Percentiles rank a stretch among this genome's conserved stretches.
Conservation (phyloP, 257 asterid species). For the Orobanche coerulescens region DNA sequence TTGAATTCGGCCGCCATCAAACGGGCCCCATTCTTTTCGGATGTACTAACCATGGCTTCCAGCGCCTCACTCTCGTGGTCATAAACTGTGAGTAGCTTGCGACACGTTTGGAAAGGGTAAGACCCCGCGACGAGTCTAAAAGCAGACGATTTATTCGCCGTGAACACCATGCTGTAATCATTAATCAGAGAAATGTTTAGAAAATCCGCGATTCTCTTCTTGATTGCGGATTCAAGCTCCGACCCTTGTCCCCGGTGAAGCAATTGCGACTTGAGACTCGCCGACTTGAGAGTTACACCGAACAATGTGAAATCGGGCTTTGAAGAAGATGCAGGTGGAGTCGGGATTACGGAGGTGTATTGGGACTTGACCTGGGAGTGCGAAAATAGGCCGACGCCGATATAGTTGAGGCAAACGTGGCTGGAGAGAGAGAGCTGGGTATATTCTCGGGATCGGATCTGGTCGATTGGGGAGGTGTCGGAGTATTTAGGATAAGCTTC, state of each 20-base stretch:
- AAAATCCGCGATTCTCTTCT: slow-evolving; percentile 63
- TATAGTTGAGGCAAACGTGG: slow-evolving; percentile 75
- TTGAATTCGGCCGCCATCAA: slow-evolving; percentile 69
- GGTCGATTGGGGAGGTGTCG: slow-evolving; percentile 48
- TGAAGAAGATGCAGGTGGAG: slow-evolving; percentile 28
- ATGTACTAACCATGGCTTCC: slow-evolving; percentile 45
- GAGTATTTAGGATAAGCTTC: slow-evolving; percentile 62
- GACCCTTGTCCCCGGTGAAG: slow-evolving; percentile 57
- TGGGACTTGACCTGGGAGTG: slow-evolving; percentile 46
- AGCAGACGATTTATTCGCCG: slow-evolving; percentile 80
- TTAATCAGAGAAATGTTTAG: slow-evolving; percentile 50
- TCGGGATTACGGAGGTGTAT: slow-evolving; percentile 11
- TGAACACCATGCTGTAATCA: slow-evolving; percentile 71
- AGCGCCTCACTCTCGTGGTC: slow-evolving; percentile 81
- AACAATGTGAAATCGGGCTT: slow-evolving; percentile 41
- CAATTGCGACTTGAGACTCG: slow-evolving; percentile 57
- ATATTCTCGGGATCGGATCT: slow-evolving; percentile 65
- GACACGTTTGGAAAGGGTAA: slow-evolving; percentile 56
- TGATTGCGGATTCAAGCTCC: slow-evolving; percentile 52
- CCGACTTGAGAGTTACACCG: slow-evolving; percentile 48
- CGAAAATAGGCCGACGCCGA: slow-evolving; percentile 83
- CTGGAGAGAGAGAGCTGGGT: slow-evolving; percentile 48
- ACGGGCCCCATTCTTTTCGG: slow-evolving; percentile 66
- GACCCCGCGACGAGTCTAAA: slow-evolving; percentile 74
- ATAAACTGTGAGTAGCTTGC: slow-evolving; percentile 64